Base-by-base conservation (phyloP, 2,329 filamentous ascomycete species). In the Neurospora crassa region DNA sequence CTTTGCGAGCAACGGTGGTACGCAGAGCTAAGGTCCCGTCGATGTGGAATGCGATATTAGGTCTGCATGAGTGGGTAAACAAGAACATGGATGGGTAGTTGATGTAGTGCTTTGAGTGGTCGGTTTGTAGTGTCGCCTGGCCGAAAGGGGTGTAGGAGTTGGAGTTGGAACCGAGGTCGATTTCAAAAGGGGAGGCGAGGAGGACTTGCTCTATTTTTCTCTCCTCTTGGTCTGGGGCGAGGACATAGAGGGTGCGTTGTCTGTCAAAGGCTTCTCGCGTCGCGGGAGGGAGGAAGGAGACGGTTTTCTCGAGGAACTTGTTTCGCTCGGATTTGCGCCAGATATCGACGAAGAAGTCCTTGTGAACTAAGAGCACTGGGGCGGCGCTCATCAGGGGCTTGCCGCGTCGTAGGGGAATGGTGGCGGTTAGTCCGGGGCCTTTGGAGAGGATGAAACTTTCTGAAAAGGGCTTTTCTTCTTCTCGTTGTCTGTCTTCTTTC, bases 61-160 rank as follows among this genome's bases (percentile, higher is more conserved):
- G 80, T 37, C 81, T 82, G 73, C 82, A 84, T 29, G 79, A 81
- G 75, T 83, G 82, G 70, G 81, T 81, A 14, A 83, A 67, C 1
- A 79, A 69, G 20, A 77, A 74, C 0, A 79, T 77, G 74, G 83
- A 81, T 0, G 82, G 81, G 70, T 80, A 83, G 63, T 74, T 74
- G 69, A 71, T 73, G 45, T 73, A 75, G 72, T 79, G 77, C 20
- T 70, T 53, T 5, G 73, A 72, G 69, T 75, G 73, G 2, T 73
- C 68, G 29, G 73, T 73, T 1, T 41, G 29, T 29, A 43, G 43
- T n/a, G 45, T 1, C 1, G n/a, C 45, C 1, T 53, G 47, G 12
- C 47, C 24, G 0, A 63, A 11, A 5, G 70, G 71, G 24, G 69
- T n/a, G 37, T 47, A 67, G 6, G 37, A 63, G 68, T 71, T 59